Percentiles rank a stretch among this genome's conserved stretches.
These are phyloP conservation scores for Ajuga reptans DNA, from an alignment of 305 asterid genomes.

Conservation along the genomic window DNA sequence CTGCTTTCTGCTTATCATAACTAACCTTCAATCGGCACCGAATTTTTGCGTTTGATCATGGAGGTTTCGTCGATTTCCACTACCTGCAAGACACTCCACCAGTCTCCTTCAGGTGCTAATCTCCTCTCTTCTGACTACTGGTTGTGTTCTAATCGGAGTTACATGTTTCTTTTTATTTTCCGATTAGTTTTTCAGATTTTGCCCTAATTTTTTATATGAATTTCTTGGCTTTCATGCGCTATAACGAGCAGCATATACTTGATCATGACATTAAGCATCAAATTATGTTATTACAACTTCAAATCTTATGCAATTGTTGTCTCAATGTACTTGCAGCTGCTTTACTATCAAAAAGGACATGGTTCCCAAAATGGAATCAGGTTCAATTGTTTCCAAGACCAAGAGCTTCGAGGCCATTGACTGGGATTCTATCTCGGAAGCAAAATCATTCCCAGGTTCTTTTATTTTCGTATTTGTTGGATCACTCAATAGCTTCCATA, in stretches of 20 bases:
- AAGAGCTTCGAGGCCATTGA: slow-evolving; percentile 28
- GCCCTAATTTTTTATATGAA: not conserved
- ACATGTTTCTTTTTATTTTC: not conserved
- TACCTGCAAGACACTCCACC: slow-evolving; percentile 27
- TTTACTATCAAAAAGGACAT: slow-evolving; percentile 26
- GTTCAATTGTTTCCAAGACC: slow-evolving; percentile 28
- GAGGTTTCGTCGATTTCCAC: slow-evolving; percentile 45
- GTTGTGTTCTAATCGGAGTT: not conserved
- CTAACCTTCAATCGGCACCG: slow-evolving; percentile 7
- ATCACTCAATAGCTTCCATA: not conserved
- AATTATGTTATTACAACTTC: not conserved
- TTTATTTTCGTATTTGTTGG: not conserved
- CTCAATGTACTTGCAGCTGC: slow-evolving; percentile 30
- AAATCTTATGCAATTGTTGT: not conserved
- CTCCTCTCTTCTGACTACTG: not conserved
- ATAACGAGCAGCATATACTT: not conserved
- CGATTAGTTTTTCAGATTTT: not conserved
- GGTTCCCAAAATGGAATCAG: slow-evolving; percentile 28
- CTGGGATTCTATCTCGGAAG: slow-evolving; percentile 26
- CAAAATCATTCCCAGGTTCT: slow-evolving; percentile 43
- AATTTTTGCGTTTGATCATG: slow-evolving; percentile 28
- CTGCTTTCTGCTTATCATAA: not conserved
- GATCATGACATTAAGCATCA: not conserved
- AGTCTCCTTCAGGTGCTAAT: slow-evolving; percentile 27
- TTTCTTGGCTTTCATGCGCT: not conserved